Percentiles rank a stretch among this genome's conserved stretches.
phyloP scores from a whole-genome alignment of 768 basidiomycete genomes.

The Scleroderma citrinum region DNA sequence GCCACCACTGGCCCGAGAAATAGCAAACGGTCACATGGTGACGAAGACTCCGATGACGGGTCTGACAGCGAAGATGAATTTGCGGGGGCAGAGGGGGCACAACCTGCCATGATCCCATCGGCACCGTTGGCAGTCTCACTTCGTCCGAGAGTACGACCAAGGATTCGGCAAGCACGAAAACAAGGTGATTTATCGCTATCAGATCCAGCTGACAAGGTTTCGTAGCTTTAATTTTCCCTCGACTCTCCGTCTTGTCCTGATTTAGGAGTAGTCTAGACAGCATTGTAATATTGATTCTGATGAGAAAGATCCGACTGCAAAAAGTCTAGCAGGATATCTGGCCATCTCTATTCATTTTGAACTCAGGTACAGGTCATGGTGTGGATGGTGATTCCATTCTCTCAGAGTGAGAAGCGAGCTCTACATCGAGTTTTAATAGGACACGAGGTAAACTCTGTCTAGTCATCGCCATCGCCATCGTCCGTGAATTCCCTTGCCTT shows the following conservation, averaged over 20 bases:
- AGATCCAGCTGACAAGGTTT: neutral
- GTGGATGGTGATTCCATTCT: neutral
- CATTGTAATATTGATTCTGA: neutral
- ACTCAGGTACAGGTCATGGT: neutral
- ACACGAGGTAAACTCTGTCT: conserved; percentile 5
- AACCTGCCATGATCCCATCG: conserved; percentile 7
- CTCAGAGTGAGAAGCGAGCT: neutral
- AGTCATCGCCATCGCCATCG: conserved; percentile 31
- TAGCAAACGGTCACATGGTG: neutral
- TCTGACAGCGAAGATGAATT: conserved; percentile 17
- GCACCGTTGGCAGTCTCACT: conserved; percentile 27
- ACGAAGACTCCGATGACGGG: conserved; percentile 4
- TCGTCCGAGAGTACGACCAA: conserved; percentile 39
- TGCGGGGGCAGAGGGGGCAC: conserved; percentile 4
- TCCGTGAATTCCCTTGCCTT: conserved; percentile 35
- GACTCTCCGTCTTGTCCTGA: neutral
- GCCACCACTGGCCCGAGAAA: neutral
- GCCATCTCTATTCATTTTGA: neutral
- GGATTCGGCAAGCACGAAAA: conserved; percentile 8
- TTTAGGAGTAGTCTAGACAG: neutral
- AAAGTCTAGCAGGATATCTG: neutral
- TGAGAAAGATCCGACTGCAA: neutral
- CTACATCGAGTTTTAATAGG: neutral
- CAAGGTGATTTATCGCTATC: neutral
- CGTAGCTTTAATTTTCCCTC: neutral